A percentile compares a stretch with the other conserved stretches of the same genome.
These are phyloP conservation scores for Allium cepa DNA, from an alignment of 106 monocot genomes.

Conservation along the genomic window DNA sequence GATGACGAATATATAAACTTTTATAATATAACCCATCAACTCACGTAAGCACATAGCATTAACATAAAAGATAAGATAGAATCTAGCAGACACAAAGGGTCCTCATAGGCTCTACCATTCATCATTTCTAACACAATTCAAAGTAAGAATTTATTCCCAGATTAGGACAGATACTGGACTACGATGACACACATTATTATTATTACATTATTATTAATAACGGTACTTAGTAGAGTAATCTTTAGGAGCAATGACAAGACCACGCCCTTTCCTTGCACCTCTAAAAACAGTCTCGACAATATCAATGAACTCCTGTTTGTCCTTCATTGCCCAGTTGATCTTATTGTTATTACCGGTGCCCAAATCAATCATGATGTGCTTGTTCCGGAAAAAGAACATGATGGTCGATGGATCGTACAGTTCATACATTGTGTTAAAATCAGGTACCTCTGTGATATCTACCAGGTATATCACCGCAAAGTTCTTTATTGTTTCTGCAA, in stretches of 20 bases:
- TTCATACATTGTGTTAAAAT: constrained; percentile 77
- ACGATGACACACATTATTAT: neutral
- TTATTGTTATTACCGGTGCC: constrained; percentile 84
- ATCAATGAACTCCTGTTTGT: constrained; percentile 73
- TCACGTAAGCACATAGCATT: too few species aligned
- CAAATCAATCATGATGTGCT: constrained; percentile 68
- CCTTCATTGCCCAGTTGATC: constrained; percentile 80
- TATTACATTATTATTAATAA: constrained; percentile 31
- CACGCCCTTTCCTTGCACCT: constrained; percentile 66
- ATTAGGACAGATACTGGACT: too few species aligned
- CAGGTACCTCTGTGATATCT: constrained; percentile 69
- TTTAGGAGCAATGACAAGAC: constrained; percentile 68
- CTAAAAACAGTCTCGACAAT: constrained; percentile 54
- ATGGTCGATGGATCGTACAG: constrained; percentile 64
- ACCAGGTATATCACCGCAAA: constrained; percentile 68
- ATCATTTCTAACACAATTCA: too few species aligned
- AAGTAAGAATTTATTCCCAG: too few species aligned
- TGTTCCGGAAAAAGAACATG: constrained; percentile 76
- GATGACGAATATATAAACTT: too few species aligned
- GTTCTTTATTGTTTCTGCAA: constrained; percentile 73
- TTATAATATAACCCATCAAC: too few species aligned
- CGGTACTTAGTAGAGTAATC: constrained; percentile 80
- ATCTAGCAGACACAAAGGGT: too few species aligned
- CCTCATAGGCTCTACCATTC: too few species aligned
- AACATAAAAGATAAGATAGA: too few species aligned